These are phyloP conservation scores for Trichosporon sp. DNA, from an alignment of 1,284 basidiomycete species.

Conservation along the genomic window DNA sequence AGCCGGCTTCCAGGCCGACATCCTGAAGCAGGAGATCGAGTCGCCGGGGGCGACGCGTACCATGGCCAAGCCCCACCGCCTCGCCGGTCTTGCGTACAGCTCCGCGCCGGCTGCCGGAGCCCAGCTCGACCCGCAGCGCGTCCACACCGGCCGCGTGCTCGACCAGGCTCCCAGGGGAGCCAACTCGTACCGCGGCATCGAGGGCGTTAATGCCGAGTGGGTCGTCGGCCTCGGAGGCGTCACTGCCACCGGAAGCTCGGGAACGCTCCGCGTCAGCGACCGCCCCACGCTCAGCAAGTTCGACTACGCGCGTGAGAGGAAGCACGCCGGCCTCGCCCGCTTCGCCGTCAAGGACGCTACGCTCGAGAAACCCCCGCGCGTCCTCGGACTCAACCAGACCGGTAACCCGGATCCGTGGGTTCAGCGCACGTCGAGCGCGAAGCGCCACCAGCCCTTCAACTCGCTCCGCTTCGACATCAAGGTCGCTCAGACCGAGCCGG, in stretches of 20 bases:
- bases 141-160: conserved; percentile 19
- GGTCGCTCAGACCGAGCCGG: conserved; percentile 12
- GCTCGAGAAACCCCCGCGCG: conserved; percentile 28
- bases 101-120: conserved; percentile 14
- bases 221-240: conserved; percentile 42
- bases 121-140: conserved; percentile 7
- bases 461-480: conserved; percentile 36
- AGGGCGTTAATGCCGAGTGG: conserved; percentile 27
- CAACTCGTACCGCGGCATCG: conserved; percentile 22
- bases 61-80: conserved; percentile 29
- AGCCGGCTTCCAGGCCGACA: conserved; percentile 24
- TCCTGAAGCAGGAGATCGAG: conserved; percentile 17
- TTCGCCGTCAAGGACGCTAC: conserved; percentile 32
- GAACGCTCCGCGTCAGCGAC: conserved; percentile 13
- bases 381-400: conserved; percentile 22
- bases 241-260: conserved; percentile 23
- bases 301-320: conserved; percentile 29
- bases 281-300: conserved; percentile 16
- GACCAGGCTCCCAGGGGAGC: conserved; percentile 11
- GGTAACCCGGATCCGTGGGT: conserved; percentile 7
- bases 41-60: conserved; percentile 15
- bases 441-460: conserved; percentile 31
- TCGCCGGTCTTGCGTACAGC: conserved; percentile 40
- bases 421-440: conserved; percentile 10
- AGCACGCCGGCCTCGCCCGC: conserved; percentile 22